Conservation (phyloP, 352 stramenopile genomes). For the Phytophthora cryptogea region DNA sequence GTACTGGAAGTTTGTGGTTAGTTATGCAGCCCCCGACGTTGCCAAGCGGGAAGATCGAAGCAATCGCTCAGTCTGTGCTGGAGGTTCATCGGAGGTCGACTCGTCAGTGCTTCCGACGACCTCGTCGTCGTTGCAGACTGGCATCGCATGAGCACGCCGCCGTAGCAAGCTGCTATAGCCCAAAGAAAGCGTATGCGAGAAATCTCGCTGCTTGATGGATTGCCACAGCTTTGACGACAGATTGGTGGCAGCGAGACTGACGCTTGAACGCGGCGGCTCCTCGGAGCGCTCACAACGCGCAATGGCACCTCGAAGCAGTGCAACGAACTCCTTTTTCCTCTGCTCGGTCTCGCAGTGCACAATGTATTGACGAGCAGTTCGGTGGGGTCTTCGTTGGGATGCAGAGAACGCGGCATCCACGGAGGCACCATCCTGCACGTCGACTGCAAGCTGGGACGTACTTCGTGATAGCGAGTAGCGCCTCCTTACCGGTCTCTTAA, state of each 20-base stretch:
- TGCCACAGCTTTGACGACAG: constrained; percentile 33
- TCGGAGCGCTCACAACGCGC: constrained; percentile 25
- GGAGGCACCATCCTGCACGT: neutral
- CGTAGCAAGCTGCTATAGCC: constrained; percentile 20
- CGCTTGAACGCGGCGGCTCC: constrained; percentile 6
- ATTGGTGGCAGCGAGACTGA: constrained; percentile 14
- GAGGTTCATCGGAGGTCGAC: constrained; percentile 18
- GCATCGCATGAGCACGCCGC: constrained; percentile 7
- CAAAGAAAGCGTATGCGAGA: constrained; percentile 21
- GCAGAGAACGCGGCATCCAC: constrained; percentile 4
- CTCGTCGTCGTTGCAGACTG: constrained; percentile 4
- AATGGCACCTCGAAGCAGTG: constrained; percentile 39
- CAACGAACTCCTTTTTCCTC: constrained; percentile 43
- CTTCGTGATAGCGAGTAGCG: constrained; percentile 34
- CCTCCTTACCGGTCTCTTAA: constrained; percentile 40
- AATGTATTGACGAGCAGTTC: constrained; percentile 49
- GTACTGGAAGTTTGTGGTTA: neutral
- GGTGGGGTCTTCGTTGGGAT: constrained; percentile 28
- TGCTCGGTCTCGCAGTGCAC: constrained; percentile 47
- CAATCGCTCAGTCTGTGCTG: constrained; percentile 17
- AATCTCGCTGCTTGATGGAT: constrained; percentile 28
- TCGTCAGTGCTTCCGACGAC: constrained; percentile 23
- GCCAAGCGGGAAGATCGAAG: constrained; percentile 19
- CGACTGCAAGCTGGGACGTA: constrained; percentile 15
- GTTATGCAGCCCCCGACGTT: constrained; percentile 22